A percentile compares a stretch with the other conserved stretches of the same genome.
These are phyloP conservation scores for Hypoxylon crocopeplum DNA, from an alignment of 495 filamentous ascomycete species.

Conservation along the genomic window DNA sequence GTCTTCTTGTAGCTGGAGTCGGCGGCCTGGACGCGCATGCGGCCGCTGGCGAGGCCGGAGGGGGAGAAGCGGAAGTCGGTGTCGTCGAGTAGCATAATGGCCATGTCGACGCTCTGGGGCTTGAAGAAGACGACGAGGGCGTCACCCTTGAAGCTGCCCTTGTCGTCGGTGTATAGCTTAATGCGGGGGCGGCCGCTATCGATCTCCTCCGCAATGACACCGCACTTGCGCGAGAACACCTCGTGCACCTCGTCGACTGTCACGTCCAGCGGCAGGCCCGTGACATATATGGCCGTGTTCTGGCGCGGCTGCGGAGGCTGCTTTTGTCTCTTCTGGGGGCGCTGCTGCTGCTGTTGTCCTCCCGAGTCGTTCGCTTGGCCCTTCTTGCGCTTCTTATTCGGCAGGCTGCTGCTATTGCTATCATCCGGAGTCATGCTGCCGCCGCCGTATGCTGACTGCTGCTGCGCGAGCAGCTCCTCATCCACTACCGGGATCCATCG, in stretches of 20 bases:
- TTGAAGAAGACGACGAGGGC: constrained; percentile 94
- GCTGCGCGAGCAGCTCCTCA: constrained; percentile 78
- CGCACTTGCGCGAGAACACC: constrained; percentile 83
- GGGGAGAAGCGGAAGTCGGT: constrained; percentile 76
- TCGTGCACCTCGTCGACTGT: constrained; percentile 79
- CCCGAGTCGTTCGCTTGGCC: constrained; percentile 57
- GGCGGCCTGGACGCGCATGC: constrained; percentile 83
- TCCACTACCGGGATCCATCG: constrained; percentile 86
- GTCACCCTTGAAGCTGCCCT: constrained; percentile 90
- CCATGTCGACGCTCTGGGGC: constrained; percentile 85
- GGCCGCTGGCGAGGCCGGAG: constrained; percentile 55
- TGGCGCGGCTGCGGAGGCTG: constrained; percentile 60
- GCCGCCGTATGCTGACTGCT: constrained; percentile 78
- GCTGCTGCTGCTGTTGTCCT: constrained; percentile 25
- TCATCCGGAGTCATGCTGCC: constrained; percentile 57
- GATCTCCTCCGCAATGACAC: constrained; percentile 93
- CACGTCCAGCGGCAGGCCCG: constrained; percentile 79
- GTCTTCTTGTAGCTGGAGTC: constrained; percentile 88
- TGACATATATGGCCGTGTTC: constrained; percentile 92
- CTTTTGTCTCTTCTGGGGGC: constrained; percentile 40
- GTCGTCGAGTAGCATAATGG: constrained; percentile 91
- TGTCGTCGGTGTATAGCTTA: constrained; percentile 87
- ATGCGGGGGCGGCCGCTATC: constrained; percentile 85
- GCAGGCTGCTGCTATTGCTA: constrained; percentile 5
- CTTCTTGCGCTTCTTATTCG: constrained; percentile 77